Percentiles rank a stretch among this genome's conserved stretches.
Evolutionary conservation across 1,284 basidiomycete genomes (phyloP).

Genomic region (Fomitopsis pinicola): DNA sequence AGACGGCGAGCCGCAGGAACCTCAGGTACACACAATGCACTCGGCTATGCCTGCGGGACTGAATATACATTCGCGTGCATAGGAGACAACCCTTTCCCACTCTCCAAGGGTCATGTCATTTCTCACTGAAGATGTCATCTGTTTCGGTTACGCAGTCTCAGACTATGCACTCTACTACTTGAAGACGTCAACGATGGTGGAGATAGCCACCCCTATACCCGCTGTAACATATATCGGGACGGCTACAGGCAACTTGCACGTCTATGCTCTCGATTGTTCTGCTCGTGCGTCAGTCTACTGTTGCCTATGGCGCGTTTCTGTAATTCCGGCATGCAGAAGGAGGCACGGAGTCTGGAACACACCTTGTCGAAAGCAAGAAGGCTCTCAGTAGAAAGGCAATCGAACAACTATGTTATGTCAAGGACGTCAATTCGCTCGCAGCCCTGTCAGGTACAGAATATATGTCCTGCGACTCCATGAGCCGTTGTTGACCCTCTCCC

Average conservation of each 20-base stretch:
- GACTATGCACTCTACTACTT: constrained; percentile 77
- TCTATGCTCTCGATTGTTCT: constrained; percentile 51
- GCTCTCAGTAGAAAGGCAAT: constrained; percentile 54
- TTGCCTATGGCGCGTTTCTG: not conserved
- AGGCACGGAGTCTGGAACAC: constrained; percentile 36
- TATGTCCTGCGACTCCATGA: not conserved
- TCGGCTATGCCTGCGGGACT: not conserved
- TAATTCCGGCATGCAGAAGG: constrained; percentile 12
- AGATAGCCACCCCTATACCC: constrained; percentile 51
- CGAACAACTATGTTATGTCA: constrained; percentile 83
- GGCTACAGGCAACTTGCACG: constrained; percentile 62
- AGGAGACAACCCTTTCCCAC: constrained; percentile 84
- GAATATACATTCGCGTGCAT: constrained; percentile 1
- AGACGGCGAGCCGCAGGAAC: constrained; percentile 76
- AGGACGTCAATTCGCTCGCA: constrained; percentile 78
- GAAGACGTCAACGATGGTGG: constrained; percentile 49
- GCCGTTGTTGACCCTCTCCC: not conserved
- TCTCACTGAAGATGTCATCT: constrained; percentile 57
- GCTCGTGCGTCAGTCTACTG: constrained; percentile 25
- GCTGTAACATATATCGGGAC: constrained; percentile 66
- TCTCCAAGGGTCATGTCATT: constrained; percentile 77
- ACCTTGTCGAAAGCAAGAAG: constrained; percentile 65
- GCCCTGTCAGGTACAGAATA: constrained; percentile 62
- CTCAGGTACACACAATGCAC: constrained; percentile 44
- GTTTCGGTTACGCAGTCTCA: constrained; percentile 73